A percentile compares a stretch with the other conserved stretches of the same genome.
These are phyloP conservation scores for Dendrobium catenatum DNA, from an alignment of 106 monocot genomes.

Conservation along the genomic window DNA sequence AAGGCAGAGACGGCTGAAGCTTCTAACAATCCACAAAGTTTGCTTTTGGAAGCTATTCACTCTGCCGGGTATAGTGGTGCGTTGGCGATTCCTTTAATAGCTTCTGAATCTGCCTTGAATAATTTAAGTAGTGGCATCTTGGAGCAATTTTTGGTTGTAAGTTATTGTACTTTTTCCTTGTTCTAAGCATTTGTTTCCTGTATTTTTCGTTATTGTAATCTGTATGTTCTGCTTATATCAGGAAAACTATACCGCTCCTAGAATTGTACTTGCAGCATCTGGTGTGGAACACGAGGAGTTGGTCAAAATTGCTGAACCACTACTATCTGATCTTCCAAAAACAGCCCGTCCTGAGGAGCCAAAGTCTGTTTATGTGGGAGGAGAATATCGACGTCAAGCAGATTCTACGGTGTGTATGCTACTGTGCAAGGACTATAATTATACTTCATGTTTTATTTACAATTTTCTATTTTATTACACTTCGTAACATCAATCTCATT, in stretches of 20 bases:
- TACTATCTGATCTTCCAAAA: slow-evolving; percentile 70
- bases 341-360: slow-evolving; percentile 46
- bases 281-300: slow-evolving; percentile 89
- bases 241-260: slow-evolving; percentile 83
- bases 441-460: slow-evolving; percentile 7
- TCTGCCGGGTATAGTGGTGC: slow-evolving; percentile 80
- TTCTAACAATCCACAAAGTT: slow-evolving; percentile 66
- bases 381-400: slow-evolving; percentile 78
- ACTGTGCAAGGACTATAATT: background rate
- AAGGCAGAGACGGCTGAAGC: slow-evolving; percentile 58
- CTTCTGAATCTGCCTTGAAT: slow-evolving; percentile 58
- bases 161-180: slow-evolving; percentile 3
- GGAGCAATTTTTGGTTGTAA: slow-evolving; percentile 73
- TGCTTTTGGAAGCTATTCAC: slow-evolving; percentile 78
- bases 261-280: slow-evolving; percentile 82
- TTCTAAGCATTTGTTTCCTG: background rate
- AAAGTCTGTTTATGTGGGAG: slow-evolving; percentile 74
- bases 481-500: background rate
- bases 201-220: background rate
- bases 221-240: slow-evolving; percentile 19
- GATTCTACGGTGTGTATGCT: slow-evolving; percentile 49
- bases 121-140: slow-evolving; percentile 46
- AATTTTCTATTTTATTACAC: background rate
- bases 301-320: slow-evolving; percentile 63
- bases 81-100: slow-evolving; percentile 66